Evolutionary conservation across 441 rosid genomes (phyloP).

Genomic region (Manihot esculenta): DNA sequence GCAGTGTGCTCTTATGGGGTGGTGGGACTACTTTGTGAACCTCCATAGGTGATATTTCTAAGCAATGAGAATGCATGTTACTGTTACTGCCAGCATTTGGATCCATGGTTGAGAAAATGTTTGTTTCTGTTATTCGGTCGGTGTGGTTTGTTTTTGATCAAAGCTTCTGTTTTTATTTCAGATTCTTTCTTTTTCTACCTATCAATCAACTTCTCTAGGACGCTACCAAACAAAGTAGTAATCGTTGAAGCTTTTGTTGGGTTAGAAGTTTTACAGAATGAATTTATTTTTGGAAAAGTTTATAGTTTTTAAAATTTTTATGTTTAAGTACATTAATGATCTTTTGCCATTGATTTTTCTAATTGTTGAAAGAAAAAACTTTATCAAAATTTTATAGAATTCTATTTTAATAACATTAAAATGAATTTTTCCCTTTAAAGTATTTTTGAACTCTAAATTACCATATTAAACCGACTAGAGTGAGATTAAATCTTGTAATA

Average conservation of each 20-base stretch:
- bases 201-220: slow-evolving; percentile 25
- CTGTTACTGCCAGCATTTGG: slow-evolving; percentile 22
- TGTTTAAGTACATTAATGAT: too few relatives aligned
- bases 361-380: too few relatives aligned
- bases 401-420: too few relatives aligned
- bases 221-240: slow-evolving; percentile 33
- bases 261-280: too few relatives aligned
- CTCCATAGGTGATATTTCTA: slow-evolving; percentile 47
- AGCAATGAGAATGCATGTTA: slow-evolving; percentile 21
- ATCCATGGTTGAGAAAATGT: slow-evolving; percentile 20
- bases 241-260: not conserved
- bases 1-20: slow-evolving; percentile 53
- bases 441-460: too few relatives aligned
- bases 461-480: too few relatives aligned
- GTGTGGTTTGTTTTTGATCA: slow-evolving; percentile 3
- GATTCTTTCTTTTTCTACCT: not conserved
- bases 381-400: too few relatives aligned
- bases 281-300: too few relatives aligned
- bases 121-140: not conserved
- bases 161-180: slow-evolving; percentile 6
- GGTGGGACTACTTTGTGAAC: slow-evolving; percentile 70
- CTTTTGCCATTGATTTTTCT: too few relatives aligned
- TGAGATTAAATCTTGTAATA: too few relatives aligned
- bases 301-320: too few relatives aligned
- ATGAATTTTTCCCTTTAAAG: too few relatives aligned